Conservation (phyloP, 176 grass and related monocot genomes). For the Bromus sterilis region DNA sequence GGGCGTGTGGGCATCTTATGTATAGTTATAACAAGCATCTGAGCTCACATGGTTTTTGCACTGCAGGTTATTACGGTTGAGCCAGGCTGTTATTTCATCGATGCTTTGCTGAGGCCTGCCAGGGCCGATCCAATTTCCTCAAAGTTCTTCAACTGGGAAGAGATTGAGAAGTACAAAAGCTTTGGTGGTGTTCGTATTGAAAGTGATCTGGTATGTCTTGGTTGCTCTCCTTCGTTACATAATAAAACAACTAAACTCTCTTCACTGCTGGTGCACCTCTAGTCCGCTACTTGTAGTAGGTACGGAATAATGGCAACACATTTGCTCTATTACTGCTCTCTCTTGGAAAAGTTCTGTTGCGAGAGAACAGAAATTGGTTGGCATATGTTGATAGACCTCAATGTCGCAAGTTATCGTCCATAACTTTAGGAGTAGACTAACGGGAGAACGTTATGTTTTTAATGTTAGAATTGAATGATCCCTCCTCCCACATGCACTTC, state of each 20-base stretch:
- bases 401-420: not conserved
- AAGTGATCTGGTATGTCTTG: conserved; percentile 81
- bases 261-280: not conserved
- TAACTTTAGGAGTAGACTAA: too few relatives aligned
- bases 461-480: too few relatives aligned
- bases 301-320: not conserved
- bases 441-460: too few relatives aligned
- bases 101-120: conserved; percentile 52
- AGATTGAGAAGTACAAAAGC: conserved; percentile 59
- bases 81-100: conserved; percentile 95
- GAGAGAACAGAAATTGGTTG: not conserved
- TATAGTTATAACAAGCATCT: conserved; percentile 8
- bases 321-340: not conserved
- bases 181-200: conserved; percentile 94
- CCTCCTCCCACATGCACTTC: too few relatives aligned
- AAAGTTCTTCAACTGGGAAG: conserved; percentile 71
- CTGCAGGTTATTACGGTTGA: conserved; percentile 94
- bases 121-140: conserved; percentile 48
- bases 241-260: not conserved
- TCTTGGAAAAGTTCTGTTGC: not conserved
- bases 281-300: not conserved
- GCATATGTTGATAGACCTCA: not conserved
- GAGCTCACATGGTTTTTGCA: conserved; percentile 26
- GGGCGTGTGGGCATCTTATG: not conserved
- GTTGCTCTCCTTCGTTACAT: not conserved